Evolutionary conservation across 2,329 filamentous ascomycete genomes (phyloP), one percentile per base, ranked within the genome.

Genomic region (Colletotrichum sp.): DNA sequence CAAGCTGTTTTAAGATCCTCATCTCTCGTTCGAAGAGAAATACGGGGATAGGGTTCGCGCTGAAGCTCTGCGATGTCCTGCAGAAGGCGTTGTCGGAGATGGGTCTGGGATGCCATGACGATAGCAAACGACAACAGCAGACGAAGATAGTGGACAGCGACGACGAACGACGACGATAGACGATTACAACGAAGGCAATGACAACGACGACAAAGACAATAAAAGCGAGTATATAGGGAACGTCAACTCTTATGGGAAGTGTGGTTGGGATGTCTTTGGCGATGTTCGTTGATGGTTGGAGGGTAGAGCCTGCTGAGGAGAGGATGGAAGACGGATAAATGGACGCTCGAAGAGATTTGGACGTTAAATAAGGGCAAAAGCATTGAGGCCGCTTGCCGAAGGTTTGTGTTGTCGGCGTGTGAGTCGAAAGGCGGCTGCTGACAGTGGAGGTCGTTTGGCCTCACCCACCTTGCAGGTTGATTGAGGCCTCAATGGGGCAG

Each of bases 41-140:
- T 86, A 60, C 87, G 88, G 4, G 87, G 87, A 76, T 89, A 89
- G 0, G 88, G 88, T 57, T 86, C 80, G 28, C 82, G 80, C 60
- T 86, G 81, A 18, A 90, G 80, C 78, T 90, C 88, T 13, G 84
- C 82, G 34, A 90, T 85, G 69, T 90, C 88, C 28, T 81, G 81
- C 16, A 89, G 79, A 69, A 86, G 82, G 9, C 86, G 84, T 12
- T 34, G 63, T 24, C 72, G 55, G 44, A 76, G 64, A n/a, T 62
- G 68, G 44, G 16, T 4, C 32, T 36, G 68, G 22, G 9, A 36
- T 22, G 44, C 60, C 30, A 44, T 28, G 13, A 32, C 15, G 55
- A 28, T 6, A 52, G 7, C n/a, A 22, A 22, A 52, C 18, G 39
- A 44, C 39, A 18, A 52, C 44, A 13, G 10, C 44, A 26, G n/a